These are phyloP conservation scores for Darksidea phi DNA, from an alignment of 495 filamentous ascomycete species.

Conservation along the genomic window DNA sequence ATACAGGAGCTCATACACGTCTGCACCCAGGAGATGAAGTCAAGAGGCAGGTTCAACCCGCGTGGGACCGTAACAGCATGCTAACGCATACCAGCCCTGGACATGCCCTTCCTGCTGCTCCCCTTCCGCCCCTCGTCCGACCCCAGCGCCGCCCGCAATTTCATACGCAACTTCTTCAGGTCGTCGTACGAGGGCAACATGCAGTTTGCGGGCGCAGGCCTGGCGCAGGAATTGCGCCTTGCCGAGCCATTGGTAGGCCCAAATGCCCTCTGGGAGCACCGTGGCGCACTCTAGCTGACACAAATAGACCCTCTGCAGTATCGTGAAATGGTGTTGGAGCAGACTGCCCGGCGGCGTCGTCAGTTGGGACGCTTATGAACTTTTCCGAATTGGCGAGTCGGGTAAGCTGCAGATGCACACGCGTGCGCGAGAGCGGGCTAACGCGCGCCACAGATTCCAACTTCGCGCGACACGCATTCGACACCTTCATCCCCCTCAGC, in stretches of 20 bases:
- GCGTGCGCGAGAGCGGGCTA: constrained; percentile 4
- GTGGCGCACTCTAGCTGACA: constrained; percentile 28
- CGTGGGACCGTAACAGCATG: constrained; percentile 8
- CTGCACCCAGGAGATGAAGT: constrained; percentile 89
- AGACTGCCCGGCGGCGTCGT: constrained; percentile 88
- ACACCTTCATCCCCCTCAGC: constrained; percentile 92
- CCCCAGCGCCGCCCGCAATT: constrained; percentile 82
- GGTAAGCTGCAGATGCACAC: constrained; percentile 53
- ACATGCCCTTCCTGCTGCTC: constrained; percentile 90
- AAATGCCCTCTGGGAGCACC: constrained; percentile 25
- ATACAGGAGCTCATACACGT: constrained; percentile 79
- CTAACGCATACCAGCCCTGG: constrained; percentile 59
- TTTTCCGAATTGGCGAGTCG: constrained; percentile 92
- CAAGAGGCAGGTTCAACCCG: constrained; percentile 73
- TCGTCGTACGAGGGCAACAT: constrained; percentile 40
- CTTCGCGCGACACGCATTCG: constrained; percentile 88
- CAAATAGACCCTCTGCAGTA: constrained; percentile 79
- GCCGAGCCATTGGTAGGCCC: constrained; percentile 83
- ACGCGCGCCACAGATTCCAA: constrained; percentile 67
- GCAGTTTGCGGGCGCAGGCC: constrained; percentile 57
- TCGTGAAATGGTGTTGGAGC: constrained; percentile 99
- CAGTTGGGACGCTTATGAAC: constrained; percentile 93
- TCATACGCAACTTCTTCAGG: constrained; percentile 92
- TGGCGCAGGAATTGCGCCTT: constrained; percentile 85
- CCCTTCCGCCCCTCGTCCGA: constrained; percentile 93